phyloP scores from a whole-genome alignment of 139 green algal species.

The Micractinium sp. region DNA sequence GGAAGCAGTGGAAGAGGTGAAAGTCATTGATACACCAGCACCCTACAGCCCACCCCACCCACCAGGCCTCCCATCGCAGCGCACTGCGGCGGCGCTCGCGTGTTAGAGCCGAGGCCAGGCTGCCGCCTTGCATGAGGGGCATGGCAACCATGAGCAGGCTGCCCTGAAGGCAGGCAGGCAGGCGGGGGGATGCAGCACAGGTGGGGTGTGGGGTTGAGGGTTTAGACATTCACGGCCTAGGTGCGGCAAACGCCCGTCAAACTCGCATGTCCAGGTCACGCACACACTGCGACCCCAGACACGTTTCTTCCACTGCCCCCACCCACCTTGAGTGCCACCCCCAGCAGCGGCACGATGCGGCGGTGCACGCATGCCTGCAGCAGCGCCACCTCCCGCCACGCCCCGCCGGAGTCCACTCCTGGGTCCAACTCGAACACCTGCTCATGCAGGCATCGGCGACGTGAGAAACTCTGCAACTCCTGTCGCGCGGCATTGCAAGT shows the following conservation, averaged over 20 bases:
- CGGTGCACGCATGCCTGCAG: neutral
- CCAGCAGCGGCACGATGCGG: neutral
- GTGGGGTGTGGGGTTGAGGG: too few species aligned
- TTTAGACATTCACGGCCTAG: too few species aligned
- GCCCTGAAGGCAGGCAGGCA: too few species aligned
- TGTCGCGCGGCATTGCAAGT: too few species aligned
- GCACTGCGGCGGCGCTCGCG: neutral
- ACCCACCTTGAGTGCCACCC: neutral
- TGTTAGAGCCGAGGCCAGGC: neutral
- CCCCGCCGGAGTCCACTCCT: neutral
- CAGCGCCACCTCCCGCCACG: neutral
- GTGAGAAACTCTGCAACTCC: too few species aligned
- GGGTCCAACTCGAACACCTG: neutral
- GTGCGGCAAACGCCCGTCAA: too few species aligned
- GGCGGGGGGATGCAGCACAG: too few species aligned
- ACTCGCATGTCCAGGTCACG: too few species aligned
- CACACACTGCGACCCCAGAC: too few species aligned
- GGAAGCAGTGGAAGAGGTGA: too few species aligned
- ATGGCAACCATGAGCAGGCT: neutral
- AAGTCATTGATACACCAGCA: too few species aligned
- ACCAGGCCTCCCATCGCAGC: slow-evolving; percentile 8
- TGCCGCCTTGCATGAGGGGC: neutral
- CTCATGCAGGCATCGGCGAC: neutral
- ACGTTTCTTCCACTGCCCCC: too few species aligned
- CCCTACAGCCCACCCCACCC: neutral